Evolutionary conservation across 2,329 filamentous ascomycete genomes (phyloP), one percentile per base, ranked within the genome.

Genomic region (Camptophora hylomeconis): DNA sequence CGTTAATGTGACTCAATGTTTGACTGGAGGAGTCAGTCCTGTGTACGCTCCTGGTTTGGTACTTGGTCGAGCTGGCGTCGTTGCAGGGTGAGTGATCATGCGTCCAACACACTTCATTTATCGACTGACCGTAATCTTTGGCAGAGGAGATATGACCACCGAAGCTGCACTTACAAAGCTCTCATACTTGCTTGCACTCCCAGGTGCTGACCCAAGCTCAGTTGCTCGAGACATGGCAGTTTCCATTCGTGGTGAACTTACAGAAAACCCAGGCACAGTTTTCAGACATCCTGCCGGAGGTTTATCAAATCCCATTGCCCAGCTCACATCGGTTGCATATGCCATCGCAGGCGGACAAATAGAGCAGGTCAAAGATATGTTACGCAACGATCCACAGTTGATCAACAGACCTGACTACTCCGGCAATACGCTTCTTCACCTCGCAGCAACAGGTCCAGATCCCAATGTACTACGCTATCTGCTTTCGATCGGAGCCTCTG

Each of bases 151-250:
- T 20, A 45, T 45, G 43, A 94, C 86, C 0, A 80, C 80, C 13
- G 86, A 94, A 58, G 86, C 82, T 3, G 86, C 86, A 5, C 69
- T 93, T 42, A 89, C 86, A 12, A 94, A 94, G 54, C 67, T 94
- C 16, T 81, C 82, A 2, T 92, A 92, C 51, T 68, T 93, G 3
- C 67, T 93, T 11, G 79, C 80, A 4, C 53, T 72, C 4, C 73
- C 78, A 1, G 65, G 63, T 17, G 61, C 79, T n/a, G 65, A 68
- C 0, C 63, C 69, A 5, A 60, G 67, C 30, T 75, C 81, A 13
- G 73, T 93, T 16, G 66, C 73, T 3, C 63, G 61, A 37, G 65
- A 67, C 37, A 92, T 93, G 72, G 74, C 79, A 5, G 57, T 67
- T 14, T 81, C 79, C 7, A 63, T 93, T 13, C 72, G 82, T 27